These are phyloP conservation scores for Homolaphlyctis polyrhiza DNA, from an alignment of 371 early-diverging fungal genomes.

Conservation along the genomic window DNA sequence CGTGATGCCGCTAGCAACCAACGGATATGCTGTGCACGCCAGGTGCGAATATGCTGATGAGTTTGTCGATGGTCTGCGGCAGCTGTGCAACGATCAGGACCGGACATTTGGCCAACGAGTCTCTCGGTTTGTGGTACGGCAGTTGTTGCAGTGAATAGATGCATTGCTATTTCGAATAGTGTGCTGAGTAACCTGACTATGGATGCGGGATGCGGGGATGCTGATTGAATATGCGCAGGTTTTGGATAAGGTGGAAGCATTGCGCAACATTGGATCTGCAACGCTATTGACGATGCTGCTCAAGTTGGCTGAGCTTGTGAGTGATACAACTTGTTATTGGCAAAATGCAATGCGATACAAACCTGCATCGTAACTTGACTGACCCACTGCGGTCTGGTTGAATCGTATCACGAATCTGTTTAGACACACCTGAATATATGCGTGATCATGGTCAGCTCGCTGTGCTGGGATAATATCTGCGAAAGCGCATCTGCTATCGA, in stretches of 20 bases:
- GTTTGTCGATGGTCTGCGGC: slow-evolving; percentile 44
- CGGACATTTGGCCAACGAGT: too few species aligned
- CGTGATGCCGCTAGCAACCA: slow-evolving; percentile 24
- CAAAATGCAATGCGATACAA: not conserved
- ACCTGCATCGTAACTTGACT: not conserved
- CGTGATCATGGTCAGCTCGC: slow-evolving; percentile 64
- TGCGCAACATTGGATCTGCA: slow-evolving; percentile 63
- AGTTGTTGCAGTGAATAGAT: too few species aligned
- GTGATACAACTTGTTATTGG: not conserved
- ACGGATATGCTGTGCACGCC: slow-evolving; percentile 38
- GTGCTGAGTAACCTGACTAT: too few species aligned
- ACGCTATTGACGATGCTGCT: slow-evolving; percentile 63
- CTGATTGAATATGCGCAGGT: not conserved
- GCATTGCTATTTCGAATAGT: too few species aligned
- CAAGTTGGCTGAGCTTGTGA: slow-evolving; percentile 65
- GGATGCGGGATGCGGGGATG: not conserved
- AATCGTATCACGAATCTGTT: not conserved
- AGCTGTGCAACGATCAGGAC: slow-evolving; percentile 6
- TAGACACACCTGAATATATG: slow-evolving; percentile 58
- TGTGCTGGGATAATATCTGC: slow-evolving; percentile 77
- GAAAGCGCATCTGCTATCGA: slow-evolving; percentile 61
- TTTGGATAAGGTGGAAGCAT: slow-evolving; percentile 75
- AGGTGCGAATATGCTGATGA: slow-evolving; percentile 63
- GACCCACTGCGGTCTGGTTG: not conserved
- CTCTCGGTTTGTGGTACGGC: not conserved